A percentile compares a stretch with the other conserved stretches of the same genome.
These are phyloP conservation scores for Holtermannia corniformis DNA, from an alignment of 768 basidiomycete genomes.

Conservation along the genomic window DNA sequence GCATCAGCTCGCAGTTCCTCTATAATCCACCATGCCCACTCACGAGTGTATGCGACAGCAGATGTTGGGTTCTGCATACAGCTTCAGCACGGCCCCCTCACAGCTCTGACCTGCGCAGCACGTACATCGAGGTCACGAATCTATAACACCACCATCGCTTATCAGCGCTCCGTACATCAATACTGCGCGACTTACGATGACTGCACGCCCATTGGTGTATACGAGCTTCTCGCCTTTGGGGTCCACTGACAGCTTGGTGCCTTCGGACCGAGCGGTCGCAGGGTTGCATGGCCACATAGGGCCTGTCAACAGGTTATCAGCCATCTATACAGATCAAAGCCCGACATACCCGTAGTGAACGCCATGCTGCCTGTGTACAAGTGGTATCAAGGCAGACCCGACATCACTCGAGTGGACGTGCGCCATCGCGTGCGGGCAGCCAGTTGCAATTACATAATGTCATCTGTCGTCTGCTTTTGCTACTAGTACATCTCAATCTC, in stretches of 20 bases:
- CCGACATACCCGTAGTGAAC: too few relatives aligned
- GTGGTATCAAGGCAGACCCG: too few relatives aligned
- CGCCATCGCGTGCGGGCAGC: too few relatives aligned
- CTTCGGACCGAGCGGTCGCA: conserved; percentile 54
- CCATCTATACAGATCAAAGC: too few relatives aligned
- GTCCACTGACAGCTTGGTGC: conserved; percentile 60
- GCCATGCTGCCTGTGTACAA: too few relatives aligned
- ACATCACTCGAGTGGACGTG: too few relatives aligned
- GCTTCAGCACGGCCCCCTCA: neutral
- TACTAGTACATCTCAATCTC: neutral
- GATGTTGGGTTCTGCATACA: conserved; percentile 54
- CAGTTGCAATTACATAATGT: too few relatives aligned
- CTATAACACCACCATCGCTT: conserved; percentile 43
- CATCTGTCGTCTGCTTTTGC: too few relatives aligned
- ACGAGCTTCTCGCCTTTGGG: conserved; percentile 66
- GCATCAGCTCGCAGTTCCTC: neutral
- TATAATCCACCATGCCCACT: neutral
- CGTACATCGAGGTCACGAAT: conserved; percentile 73
- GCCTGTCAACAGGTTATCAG: conserved; percentile 7
- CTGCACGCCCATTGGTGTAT: conserved; percentile 72
- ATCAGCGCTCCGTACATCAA: conserved; percentile 6
- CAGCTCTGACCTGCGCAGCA: conserved; percentile 8
- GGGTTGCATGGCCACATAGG: conserved; percentile 58
- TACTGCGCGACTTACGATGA: conserved; percentile 57
- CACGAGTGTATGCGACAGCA: conserved; percentile 53